phyloP scores from a whole-genome alignment of 352 stramenopile species.

The Phytopythium aichiense region DNA sequence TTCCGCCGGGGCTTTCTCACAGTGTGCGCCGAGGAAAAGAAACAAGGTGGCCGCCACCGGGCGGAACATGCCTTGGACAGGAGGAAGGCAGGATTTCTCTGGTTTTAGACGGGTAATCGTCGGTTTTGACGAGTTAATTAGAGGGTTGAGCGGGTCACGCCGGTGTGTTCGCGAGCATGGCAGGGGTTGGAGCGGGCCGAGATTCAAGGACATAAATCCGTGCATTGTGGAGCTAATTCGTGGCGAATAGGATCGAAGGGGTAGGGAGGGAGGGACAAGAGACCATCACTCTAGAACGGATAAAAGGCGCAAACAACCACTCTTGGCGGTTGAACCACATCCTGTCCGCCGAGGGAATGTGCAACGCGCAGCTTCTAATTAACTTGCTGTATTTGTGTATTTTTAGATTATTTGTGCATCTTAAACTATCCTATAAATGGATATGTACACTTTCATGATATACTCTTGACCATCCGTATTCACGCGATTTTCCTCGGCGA shows the following conservation, averaged over 20 bases:
- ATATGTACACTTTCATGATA: too few relatives aligned
- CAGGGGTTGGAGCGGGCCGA: neutral
- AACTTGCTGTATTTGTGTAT: too few relatives aligned
- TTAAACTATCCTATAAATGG: too few relatives aligned
- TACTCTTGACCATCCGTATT: too few relatives aligned
- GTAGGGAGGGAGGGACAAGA: conserved; percentile 14
- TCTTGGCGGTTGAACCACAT: conserved; percentile 17
- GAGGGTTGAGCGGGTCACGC: neutral
- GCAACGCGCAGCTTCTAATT: too few relatives aligned
- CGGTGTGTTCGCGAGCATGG: too few relatives aligned
- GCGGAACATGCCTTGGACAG: neutral
- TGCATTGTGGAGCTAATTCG: conserved; percentile 9
- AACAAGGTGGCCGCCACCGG: neutral
- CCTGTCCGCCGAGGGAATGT: neutral
- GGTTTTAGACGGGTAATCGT: neutral
- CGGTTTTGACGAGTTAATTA: neutral
- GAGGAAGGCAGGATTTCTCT: conserved; percentile 1
- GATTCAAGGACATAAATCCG: conserved; percentile 13
- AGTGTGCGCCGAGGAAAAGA: neutral
- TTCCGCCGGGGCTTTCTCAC: neutral
- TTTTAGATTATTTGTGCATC: too few relatives aligned
- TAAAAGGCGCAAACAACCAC: neutral
- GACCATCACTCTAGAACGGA: conserved; percentile 19
- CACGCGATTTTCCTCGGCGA: neutral
- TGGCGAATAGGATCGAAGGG: conserved; percentile 1